Evolutionary conservation across 768 basidiomycete species (phyloP), one percentile per base, ranked within the genome.

Genomic region (Leucocoprinus sp.): DNA sequence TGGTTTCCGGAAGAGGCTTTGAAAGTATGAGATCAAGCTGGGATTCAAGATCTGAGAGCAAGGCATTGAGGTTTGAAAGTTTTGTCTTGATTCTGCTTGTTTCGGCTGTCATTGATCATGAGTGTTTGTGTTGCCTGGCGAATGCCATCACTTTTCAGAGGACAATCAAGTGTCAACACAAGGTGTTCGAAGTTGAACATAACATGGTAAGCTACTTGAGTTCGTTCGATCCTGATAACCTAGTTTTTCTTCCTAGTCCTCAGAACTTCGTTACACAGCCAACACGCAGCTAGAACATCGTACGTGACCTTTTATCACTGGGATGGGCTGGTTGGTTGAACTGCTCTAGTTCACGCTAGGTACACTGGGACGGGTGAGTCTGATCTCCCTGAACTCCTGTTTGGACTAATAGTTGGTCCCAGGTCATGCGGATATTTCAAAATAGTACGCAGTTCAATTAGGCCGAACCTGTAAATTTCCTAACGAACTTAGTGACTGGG

Each of bases 371-470:
- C 95, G 29, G 92, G 89, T 90, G 53, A 37, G 81, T 71, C 38
- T 17, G 17, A 8, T 42, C 26, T 29, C 8, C 11, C 23, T 15
- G 17, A 2, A 33, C 45, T 38, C 27, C 37, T 31, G 46, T 48
- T 22, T 44, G 42, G 37, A 35, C 48, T 50, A 54, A 45, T 41
- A 49, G 26, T 37, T 22, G 37, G 35, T 23, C 26, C 23, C 48
- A 92, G 93, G 95, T 22, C 93, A 99, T 65, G 93, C 93, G 27
- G 95, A 99, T 63, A 67, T 93, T 60, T 89, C 91, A 5, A 98
- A 98, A 71, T 93, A 84, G 95, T 96, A 56, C 51, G 90, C 8
- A 39, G 41, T 45, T 38, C 18, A 26, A 50, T n/a, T 3, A 8
- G n/a, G 19, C 28, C 28, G 45, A 42, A 34, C 19, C n/a, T n/a